Base-by-base conservation (phyloP, 2,329 filamentous ascomycete species). In the Botrytis paeoniae region DNA sequence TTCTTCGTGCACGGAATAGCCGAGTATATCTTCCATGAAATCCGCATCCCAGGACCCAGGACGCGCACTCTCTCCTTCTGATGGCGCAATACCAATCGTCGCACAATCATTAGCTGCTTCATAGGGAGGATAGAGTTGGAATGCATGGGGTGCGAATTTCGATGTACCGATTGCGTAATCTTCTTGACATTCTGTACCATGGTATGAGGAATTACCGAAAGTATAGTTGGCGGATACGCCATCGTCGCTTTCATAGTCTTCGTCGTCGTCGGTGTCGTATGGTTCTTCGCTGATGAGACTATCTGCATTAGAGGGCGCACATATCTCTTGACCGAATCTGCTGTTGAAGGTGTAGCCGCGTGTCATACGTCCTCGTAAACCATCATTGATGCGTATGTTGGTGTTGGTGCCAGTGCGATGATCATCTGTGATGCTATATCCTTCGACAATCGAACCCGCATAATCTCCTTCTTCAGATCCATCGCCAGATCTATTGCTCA, bases 111-210 rank as follows among this genome's bases (percentile, higher is more conserved):
- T 29, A 9, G 65, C 48, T 32, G 48, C 48, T 12, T 68, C 48
- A 18, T 68, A 68, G 7, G 35, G 65, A 5, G 65, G 65, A 10
- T 57, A 68, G 5, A 57, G 35, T 39, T 68, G 65, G 35, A 68
- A 68, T 10, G 48, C 65, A 3, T 57, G 65, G 10, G 65, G 65
- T 54, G 35, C n/a, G 29, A 68, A 68, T 22, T 7, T 57, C 1
- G 65, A 68, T 41, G 65, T 68, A 20, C 65, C 65, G 37, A 68
- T 57, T 25, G 45, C 65, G 18, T 68, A 68, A 16, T 68, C 65
- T 29, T 68, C 65, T 39, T 68, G 65, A 54, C 65, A 68, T 22
- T 57, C 65, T 2, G 48, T 68, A 16, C 48, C 65, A 57, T 68
- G 65, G 35, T 68, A 68, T 20, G 48, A 68, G 37, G 65, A 68